Evolutionary conservation across 73 alveolate genomes (phyloP).

Genomic region (Tetrahymena thermophila): DNA sequence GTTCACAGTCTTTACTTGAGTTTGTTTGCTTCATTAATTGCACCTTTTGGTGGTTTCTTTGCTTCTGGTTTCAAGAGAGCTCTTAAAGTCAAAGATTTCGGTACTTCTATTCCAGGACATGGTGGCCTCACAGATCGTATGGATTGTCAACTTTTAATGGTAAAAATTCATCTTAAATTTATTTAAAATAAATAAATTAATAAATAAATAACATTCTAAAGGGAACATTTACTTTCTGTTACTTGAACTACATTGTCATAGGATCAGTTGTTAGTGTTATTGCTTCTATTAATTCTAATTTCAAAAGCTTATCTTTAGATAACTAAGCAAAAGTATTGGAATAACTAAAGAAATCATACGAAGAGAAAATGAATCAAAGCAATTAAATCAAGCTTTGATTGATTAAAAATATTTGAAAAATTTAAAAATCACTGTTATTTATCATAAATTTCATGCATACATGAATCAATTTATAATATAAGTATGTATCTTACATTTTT

Average conservation of each 20-base stretch:
- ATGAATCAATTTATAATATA: too few species aligned
- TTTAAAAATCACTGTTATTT: too few species aligned
- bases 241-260: not conserved
- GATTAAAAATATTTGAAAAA: not conserved
- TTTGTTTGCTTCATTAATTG: slow-evolving; percentile 80
- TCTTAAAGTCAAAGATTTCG: slow-evolving; percentile 94
- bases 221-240: not conserved
- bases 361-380: not conserved
- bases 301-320: not conserved
- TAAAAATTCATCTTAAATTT: not conserved
- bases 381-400: not conserved
- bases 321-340: not conserved
- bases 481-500: too few species aligned
- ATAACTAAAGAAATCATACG: not conserved
- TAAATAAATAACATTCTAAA: not conserved
- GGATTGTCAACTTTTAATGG: slow-evolving; percentile 94
- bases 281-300: not conserved
- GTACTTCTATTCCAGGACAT: slow-evolving; percentile 97
- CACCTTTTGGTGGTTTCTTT: slow-evolving; percentile 99
- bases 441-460: too few species aligned
- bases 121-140: slow-evolving; percentile 98
- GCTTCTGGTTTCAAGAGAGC: slow-evolving; percentile 99
- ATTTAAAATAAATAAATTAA: not conserved
- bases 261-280: not conserved
- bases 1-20: slow-evolving; percentile 81